Evolutionary conservation across 805 yeast species (phyloP).

Genomic region (Phaffomyces opuntiae): DNA sequence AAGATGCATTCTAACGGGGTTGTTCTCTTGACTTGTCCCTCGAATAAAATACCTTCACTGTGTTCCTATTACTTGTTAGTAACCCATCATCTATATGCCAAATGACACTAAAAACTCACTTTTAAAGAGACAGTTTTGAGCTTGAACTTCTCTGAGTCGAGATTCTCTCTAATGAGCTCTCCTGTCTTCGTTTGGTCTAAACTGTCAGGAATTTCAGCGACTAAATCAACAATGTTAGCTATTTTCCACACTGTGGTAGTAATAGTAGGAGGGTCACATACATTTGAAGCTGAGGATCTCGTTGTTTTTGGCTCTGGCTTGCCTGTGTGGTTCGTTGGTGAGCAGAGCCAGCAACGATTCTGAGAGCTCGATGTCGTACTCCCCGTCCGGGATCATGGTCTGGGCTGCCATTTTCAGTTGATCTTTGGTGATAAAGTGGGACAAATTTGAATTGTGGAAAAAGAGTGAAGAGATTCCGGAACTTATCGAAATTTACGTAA

Average conservation of each 20-base stretch:
- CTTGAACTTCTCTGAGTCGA: conserved; percentile 1
- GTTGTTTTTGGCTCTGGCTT: conserved; percentile 7
- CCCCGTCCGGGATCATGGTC: conserved; percentile 19
- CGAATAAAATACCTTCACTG: conserved; percentile 8
- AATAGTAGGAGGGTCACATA: conserved; percentile 2
- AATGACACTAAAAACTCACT: conserved; percentile 3
- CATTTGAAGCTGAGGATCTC: conserved; percentile 19
- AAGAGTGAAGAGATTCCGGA: background rate
- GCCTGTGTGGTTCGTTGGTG: background rate
- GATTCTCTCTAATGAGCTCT: conserved; percentile 7
- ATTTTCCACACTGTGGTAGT: background rate
- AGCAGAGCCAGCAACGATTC: conserved; percentile 12
- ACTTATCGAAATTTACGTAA: background rate
- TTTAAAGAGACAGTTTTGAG: conserved; percentile 13
- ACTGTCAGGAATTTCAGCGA: conserved; percentile 10
- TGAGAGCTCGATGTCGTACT: conserved; percentile 17
- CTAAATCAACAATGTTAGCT: background rate
- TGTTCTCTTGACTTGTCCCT: conserved; percentile 9
- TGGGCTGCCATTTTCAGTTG: no score
- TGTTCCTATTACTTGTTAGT: background rate
- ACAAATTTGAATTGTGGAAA: no score
- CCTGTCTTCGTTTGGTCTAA: conserved; percentile 10
- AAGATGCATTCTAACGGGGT: conserved; percentile 19
- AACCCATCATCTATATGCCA: background rate
- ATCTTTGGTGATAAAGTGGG: no score